Evolutionary conservation across 2,329 filamentous ascomycete genomes (phyloP), one percentile per base, ranked within the genome.

Genomic region (Botrytis elliptica): DNA sequence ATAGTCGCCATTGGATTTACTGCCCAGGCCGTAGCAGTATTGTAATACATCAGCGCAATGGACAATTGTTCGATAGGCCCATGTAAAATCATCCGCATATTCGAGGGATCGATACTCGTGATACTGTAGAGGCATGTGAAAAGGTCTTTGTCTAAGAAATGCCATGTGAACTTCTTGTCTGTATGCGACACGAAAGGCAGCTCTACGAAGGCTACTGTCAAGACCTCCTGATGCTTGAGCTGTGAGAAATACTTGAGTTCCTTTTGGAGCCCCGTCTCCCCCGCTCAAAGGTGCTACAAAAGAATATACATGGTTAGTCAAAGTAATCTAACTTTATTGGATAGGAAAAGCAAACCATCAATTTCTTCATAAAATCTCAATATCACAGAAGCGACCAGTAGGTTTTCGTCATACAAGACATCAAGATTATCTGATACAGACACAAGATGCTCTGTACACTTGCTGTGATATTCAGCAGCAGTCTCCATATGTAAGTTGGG

Each of bases 131-230:
- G 81, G 80, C 38, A 83, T 82, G 22, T 81, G 79, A 65, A 85
- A 73, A 66, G 83, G 73, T 74, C 76, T 81, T 52, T 84, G 84
- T 74, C 82, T 82, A 16, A 82, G 80, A 65, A 85, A 81, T 0
- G 84, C 84, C 36, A 85, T 83, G 74, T 86, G 85, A 10, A 86
- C 82, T 76, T 87, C 85, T 77, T 87, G 85, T 20, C 86, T 81
- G 42, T 86, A 79, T 12, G 85, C 85, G 6, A 86, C 82, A 82
- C 85, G 86, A 75, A 84, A 85, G 0, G 83, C 82, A 10, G 84
- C 84, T 70, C 84, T 82, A 2, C 83, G 82, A n/a, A 85, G 80
- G 0, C 83, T 81, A 9, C 80, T 79, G 25, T 80, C 77, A 57
- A 75, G 77, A 18, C 76, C 77, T 1, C 81, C 76, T 18, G 80